A percentile compares a stretch with the other conserved stretches of the same genome.
These are phyloP conservation scores for Cucurbita maxima DNA, from an alignment of 306 rosid species.

Conservation along the genomic window DNA sequence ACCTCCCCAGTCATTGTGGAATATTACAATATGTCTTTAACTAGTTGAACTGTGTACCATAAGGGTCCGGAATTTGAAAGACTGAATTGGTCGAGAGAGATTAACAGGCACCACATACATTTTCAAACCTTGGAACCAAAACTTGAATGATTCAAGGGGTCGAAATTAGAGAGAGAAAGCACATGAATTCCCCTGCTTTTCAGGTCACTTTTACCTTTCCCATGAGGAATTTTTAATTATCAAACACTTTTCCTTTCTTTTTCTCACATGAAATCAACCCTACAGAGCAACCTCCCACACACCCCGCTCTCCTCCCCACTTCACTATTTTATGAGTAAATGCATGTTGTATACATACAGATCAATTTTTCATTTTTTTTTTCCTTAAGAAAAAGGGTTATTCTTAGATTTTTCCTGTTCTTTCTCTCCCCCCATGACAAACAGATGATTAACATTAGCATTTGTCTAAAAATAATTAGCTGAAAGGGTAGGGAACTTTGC, in stretches of 20 bases:
- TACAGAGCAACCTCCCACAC: not conserved
- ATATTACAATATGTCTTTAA: no score
- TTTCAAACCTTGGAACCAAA: no score
- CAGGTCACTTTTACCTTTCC: slow-evolving; percentile 11
- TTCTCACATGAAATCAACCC: not conserved
- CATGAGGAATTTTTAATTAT: slow-evolving; percentile 1
- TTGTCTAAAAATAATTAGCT: not conserved
- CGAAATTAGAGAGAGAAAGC: slow-evolving; percentile 10
- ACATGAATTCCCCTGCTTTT: slow-evolving; percentile 9
- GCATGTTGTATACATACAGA: slow-evolving; percentile 3
- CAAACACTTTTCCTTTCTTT: not conserved
- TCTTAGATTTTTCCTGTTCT: slow-evolving; percentile 3
- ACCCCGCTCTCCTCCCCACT: not conserved
- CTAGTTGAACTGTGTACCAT: no score
- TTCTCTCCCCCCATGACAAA: slow-evolving; percentile 2
- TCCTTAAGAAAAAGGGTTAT: not conserved
- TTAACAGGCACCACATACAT: no score
- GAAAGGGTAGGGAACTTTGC: not conserved
- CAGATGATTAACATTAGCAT: not conserved
- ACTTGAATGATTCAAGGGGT: slow-evolving; percentile 5
- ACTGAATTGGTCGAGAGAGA: no score
- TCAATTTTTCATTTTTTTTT: not conserved
- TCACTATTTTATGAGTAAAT: not conserved
- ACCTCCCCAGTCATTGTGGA: no score
- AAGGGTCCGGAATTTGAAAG: no score